phyloP scores from a whole-genome alignment of 2,329 filamentous ascomycete genomes.

The Aspergillus ibericus region DNA sequence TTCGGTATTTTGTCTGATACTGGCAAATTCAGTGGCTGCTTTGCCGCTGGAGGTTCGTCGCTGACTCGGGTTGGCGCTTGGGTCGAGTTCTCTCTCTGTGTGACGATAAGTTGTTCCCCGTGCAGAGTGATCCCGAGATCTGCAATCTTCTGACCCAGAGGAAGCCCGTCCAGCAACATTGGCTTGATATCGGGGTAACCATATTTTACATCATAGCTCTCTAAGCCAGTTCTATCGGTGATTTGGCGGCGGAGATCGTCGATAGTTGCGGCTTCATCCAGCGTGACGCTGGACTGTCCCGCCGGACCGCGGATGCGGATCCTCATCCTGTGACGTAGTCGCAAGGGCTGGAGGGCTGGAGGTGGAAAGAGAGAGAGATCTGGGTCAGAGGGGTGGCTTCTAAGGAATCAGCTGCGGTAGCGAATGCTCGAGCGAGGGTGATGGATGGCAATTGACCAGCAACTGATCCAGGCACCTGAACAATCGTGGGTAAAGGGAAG shows the following conservation, averaged over 20 bases:
- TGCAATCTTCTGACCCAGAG: slow-evolving; percentile 50
- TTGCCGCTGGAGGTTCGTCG: slow-evolving; percentile 12
- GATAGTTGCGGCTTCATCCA: slow-evolving; percentile 63
- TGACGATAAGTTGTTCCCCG: slow-evolving; percentile 68
- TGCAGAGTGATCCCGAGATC: slow-evolving; percentile 63
- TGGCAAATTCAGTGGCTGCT: slow-evolving; percentile 24
- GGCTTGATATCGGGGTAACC: slow-evolving; percentile 73
- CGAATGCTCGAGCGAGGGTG: not conserved
- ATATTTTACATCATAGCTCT: slow-evolving; percentile 74
- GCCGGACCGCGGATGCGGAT: slow-evolving; percentile 73
- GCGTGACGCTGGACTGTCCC: slow-evolving; percentile 68
- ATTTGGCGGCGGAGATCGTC: slow-evolving; percentile 44
- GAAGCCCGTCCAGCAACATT: slow-evolving; percentile 60
- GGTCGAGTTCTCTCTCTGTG: slow-evolving; percentile 42
- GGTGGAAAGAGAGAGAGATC: not conserved
- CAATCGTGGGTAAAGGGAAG: not conserved
- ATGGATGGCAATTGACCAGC: not conserved
- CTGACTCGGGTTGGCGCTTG: slow-evolving; percentile 9
- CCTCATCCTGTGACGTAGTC: slow-evolving; percentile 57
- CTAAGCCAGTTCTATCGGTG: slow-evolving; percentile 62
- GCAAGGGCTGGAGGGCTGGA: not conserved
- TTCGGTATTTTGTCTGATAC: slow-evolving; percentile 45
- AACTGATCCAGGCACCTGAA: not conserved
- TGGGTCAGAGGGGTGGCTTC: not conserved
- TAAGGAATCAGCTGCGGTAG: not conserved